Percentiles rank a stretch among this genome's conserved stretches.
These are phyloP conservation scores for peach (Prunus persica) DNA, from an alignment of 306 rosid species.

Conservation along the genomic window Prunus_persica_NCBIv2 NC_034009.1:44388001-44388500, in stretches of 20 bases:
- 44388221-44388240: neutral
- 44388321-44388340: conserved; percentile 74
- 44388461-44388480: conserved; percentile 48
- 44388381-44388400: conserved; percentile 78
- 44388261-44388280: conserved; percentile 71
- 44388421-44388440: conserved; percentile 57
- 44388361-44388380: conserved; percentile 81
- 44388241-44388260: conserved; percentile 86
- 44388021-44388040: conserved; percentile 62
- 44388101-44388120: conserved; percentile 88
- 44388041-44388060: conserved; percentile 70
- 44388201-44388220: neutral
- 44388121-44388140: conserved; percentile 71
- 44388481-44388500: conserved; percentile 45
- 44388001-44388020: conserved; percentile 81
- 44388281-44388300: conserved; percentile 56
- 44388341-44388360: conserved; percentile 82
- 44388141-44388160: conserved; percentile 23
- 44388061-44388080: conserved; percentile 71
- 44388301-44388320: conserved; percentile 77
- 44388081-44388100: conserved; percentile 94
- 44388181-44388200: neutral
- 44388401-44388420: conserved; percentile 64
- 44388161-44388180: neutral
- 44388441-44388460: conserved; percentile 57